phyloP scores from a whole-genome alignment of 371 early-diverging fungal genomes.

The Mortierella sp. region DNA sequence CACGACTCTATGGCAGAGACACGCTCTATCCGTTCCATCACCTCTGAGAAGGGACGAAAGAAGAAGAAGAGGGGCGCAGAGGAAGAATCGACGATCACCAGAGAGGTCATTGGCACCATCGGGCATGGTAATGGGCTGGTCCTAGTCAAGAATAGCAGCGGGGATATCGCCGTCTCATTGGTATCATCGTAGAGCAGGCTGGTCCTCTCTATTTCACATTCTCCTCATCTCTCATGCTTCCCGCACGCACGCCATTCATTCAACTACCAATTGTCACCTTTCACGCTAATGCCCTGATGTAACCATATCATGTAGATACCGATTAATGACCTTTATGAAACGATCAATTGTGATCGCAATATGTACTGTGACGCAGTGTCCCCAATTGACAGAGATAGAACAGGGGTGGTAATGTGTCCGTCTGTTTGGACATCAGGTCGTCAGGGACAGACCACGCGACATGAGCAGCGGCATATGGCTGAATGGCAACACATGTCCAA shows the following conservation, averaged over 20 bases:
- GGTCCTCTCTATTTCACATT: background rate
- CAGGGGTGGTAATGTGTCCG: too few relatives aligned
- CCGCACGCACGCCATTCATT: background rate
- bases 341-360: too few relatives aligned
- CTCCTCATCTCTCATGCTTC: background rate
- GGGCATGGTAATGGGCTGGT: conserved; percentile 39
- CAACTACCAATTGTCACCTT: background rate
- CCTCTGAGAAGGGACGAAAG: conserved; percentile 19
- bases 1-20: conserved; percentile 28
- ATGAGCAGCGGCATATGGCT: too few relatives aligned
- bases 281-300: too few relatives aligned
- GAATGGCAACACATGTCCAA: too few relatives aligned
- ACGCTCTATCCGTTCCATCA: conserved; percentile 16
- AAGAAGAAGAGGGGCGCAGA: conserved; percentile 36
- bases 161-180: conserved; percentile 26
- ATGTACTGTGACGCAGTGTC: too few relatives aligned
- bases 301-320: too few relatives aligned
- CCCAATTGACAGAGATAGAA: too few relatives aligned
- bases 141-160: conserved; percentile 51
- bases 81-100: conserved; percentile 17
- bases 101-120: conserved; percentile 47
- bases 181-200: too few relatives aligned
- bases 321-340: too few relatives aligned
- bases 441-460: too few relatives aligned
- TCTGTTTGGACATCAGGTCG: too few relatives aligned